Evolutionary conservation across 208 protist species (phyloP).

Genomic region (Leishmania martiniquensis): DNA sequence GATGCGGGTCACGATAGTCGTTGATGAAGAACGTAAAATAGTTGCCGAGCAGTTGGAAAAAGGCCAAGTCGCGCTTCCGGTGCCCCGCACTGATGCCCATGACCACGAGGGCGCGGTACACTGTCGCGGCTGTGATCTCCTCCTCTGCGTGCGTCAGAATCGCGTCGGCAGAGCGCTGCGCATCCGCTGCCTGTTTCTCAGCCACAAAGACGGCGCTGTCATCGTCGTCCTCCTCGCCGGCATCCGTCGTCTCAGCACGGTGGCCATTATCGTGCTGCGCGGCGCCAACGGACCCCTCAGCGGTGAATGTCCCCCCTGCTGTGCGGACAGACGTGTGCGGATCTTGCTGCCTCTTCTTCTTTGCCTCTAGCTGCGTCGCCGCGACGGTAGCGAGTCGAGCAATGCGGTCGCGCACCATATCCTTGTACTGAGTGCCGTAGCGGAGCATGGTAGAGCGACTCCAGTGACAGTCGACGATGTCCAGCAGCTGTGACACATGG

Average conservation of each 20-base stretch:
- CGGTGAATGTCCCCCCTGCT: neutral
- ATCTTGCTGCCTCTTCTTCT: conserved; percentile 8
- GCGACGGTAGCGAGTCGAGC: conserved; percentile 53
- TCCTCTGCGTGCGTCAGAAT: conserved; percentile 44
- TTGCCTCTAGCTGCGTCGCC: conserved; percentile 14
- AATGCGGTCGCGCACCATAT: conserved; percentile 71
- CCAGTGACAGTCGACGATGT: conserved; percentile 67
- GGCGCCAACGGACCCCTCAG: neutral
- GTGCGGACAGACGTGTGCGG: neutral
- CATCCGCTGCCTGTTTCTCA: conserved; percentile 4
- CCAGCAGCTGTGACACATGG: conserved; percentile 56
- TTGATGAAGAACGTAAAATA: conserved; percentile 70
- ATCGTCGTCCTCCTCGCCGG: conserved; percentile 3
- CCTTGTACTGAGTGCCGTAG: conserved; percentile 65
- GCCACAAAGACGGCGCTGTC: conserved; percentile 21
- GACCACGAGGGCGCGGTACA: conserved; percentile 60
- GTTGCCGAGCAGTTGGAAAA: conserved; percentile 72
- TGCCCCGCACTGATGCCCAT: conserved; percentile 73
- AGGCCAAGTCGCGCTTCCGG: conserved; percentile 74
- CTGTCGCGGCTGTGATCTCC: conserved; percentile 48
- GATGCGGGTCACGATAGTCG: conserved; percentile 60
- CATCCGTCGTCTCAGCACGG: neutral
- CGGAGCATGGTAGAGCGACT: conserved; percentile 71
- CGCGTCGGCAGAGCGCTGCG: conserved; percentile 26
- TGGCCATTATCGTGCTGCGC: neutral